Percentiles rank a stretch among this genome's conserved stretches.
Conservation (phyloP, 768 basidiomycete species). For the Asterophora lycoperdoides region DNA sequence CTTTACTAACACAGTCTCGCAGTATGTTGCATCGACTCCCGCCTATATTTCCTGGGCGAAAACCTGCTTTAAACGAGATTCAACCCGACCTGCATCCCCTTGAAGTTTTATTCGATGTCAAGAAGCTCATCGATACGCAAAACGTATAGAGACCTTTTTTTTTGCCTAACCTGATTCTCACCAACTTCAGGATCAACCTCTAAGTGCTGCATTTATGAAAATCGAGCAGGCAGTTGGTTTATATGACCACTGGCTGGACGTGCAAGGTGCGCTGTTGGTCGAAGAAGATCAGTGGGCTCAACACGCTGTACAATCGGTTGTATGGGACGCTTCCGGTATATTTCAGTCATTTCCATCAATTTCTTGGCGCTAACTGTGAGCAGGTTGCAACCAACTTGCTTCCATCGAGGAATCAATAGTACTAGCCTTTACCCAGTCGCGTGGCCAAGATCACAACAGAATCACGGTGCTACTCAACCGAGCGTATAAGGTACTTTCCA, state of each 20-base stretch:
- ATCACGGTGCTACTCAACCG: constrained; percentile 60
- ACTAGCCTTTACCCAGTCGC: constrained; percentile 56
- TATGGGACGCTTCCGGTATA: constrained; percentile 70
- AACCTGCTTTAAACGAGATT: constrained; percentile 62
- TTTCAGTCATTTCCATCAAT: neutral
- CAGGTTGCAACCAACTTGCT: constrained; percentile 67
- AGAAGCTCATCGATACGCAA: constrained; percentile 66
- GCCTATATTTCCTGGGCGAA: constrained; percentile 39
- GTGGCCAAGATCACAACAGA: constrained; percentile 56
- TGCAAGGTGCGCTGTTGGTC: constrained; percentile 41
- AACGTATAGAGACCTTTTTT: constrained; percentile 38
- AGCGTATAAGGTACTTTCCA: constrained; percentile 55
- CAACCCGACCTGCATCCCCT: constrained; percentile 73
- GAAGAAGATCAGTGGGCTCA: constrained; percentile 67
- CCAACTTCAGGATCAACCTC: constrained; percentile 56
- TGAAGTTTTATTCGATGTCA: constrained; percentile 73
- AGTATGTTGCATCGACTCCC: constrained; percentile 75
- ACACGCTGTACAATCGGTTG: constrained; percentile 68
- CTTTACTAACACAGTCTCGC: neutral
- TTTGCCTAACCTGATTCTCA: neutral
- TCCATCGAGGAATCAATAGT: constrained; percentile 67
- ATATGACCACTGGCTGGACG: constrained; percentile 69
- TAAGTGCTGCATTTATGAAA: constrained; percentile 65
- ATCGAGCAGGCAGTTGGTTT: constrained; percentile 62
- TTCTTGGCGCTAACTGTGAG: constrained; percentile 5